Base-by-base conservation (phyloP, 306 rosid species). In the Albizia julibrissin region DNA sequence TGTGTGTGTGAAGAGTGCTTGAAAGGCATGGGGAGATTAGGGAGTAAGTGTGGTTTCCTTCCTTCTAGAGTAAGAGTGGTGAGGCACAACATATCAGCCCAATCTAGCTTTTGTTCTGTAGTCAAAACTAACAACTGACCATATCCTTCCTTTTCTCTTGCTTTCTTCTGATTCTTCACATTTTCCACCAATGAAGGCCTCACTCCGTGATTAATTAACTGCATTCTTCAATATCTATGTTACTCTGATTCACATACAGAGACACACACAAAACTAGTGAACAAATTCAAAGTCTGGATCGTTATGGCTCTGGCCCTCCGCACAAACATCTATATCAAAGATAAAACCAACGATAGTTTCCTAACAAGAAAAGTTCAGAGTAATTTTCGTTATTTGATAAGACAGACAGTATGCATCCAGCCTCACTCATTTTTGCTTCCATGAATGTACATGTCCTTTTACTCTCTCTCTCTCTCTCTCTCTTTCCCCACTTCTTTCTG, bases 101-200 rank as follows among this genome's bases (percentile, higher is more conserved):
- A 90, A 5, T 87, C 85, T 44, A 88, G 81, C 82, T 90, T 88
- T 72, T 87, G 92, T 24, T 84, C 87, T 39, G 87, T 84, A 12
- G 87, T 89, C 2, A 87, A 22, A 24, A 88, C 80, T 74, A 87
- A 87, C 22, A 10, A 16, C 26, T 91, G 91, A 19, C 90, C 92
- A 76, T 80, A 91, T 13, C 89, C 90, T 71, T 91, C 84, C 0
- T 52, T 0, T 0, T 84, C 91, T 66, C 88, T 89, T 65, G 73
- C 34, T n/a, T n/a, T n/a, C n/a, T n/a, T n/a, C n/a, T n/a, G n/a
- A n/a, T 58, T 68, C 74, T 84, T 91, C 84, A 89, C 74, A 13
- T 71, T 82, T 78, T 88, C 88, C 73, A 85, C 31, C 73, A 90
- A 37, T 14, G 75, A 37, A 64, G 24, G 78, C 13, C 80, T 75